A percentile compares a stretch with the other conserved stretches of the same genome.
These are phyloP conservation scores for Ophiostoma montium DNA, from an alignment of 2,329 filamentous ascomycete genomes.

Conservation along the genomic window DNA sequence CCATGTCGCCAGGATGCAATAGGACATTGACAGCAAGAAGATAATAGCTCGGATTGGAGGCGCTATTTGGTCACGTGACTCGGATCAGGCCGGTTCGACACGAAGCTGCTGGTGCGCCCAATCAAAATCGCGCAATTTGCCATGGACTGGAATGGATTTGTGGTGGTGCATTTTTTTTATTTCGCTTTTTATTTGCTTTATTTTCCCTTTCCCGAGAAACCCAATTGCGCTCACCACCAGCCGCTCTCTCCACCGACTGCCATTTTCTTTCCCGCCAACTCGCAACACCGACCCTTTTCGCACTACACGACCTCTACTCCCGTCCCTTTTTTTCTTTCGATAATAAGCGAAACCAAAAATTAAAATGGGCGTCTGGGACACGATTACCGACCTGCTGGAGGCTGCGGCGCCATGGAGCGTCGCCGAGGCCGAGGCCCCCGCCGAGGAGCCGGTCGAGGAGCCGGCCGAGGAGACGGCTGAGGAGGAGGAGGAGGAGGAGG, in stretches of 20 bases:
- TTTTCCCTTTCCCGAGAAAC: not conserved
- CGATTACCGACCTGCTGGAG: slow-evolving; percentile 49
- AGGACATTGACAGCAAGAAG: not conserved
- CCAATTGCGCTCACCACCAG: slow-evolving; percentile 7
- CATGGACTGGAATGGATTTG: slow-evolving; percentile 6
- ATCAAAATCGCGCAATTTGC: slow-evolving; percentile 15
- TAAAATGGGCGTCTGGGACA: slow-evolving; percentile 52
- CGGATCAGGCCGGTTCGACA: slow-evolving; percentile 11
- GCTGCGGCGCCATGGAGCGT: slow-evolving; percentile 51
- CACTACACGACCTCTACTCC: not conserved
- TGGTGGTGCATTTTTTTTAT: not conserved
- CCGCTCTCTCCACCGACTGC: slow-evolving; percentile 4
- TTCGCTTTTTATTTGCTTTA: slow-evolving; percentile 2
- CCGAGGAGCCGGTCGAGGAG: slow-evolving; percentile 32
- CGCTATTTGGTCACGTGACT: slow-evolving; percentile 9
- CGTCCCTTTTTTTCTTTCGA: not conserved
- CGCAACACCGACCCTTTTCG: too few relatives aligned
- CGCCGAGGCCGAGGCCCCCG: slow-evolving; percentile 52
- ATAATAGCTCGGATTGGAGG: slow-evolving; percentile 1
- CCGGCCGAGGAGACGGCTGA: slow-evolving; percentile 29
- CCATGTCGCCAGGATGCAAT: too few relatives aligned
- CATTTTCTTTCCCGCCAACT: not conserved
- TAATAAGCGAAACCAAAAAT: not conserved
- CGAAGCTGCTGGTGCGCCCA: slow-evolving; percentile 1
- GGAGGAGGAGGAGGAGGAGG: slow-evolving; percentile 37